Base-by-base conservation (phyloP, 805 yeast species). In the Lachancea quebecensis region DNA sequence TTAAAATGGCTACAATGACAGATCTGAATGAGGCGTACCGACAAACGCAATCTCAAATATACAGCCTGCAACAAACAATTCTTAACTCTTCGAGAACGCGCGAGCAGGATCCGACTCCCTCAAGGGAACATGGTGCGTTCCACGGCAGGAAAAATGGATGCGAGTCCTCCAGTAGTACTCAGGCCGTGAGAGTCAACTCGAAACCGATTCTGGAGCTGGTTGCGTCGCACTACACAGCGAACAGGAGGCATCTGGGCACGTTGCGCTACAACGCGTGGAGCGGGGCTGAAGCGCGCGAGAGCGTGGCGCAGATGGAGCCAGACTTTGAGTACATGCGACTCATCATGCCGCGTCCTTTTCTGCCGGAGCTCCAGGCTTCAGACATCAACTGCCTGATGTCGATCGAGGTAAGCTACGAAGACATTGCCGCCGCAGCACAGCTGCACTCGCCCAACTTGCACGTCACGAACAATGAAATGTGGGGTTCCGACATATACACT, bases 401-500 rank as follows among this genome's bases (percentile, higher is more conserved):
- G 3, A 48, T 64, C 3, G 47, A 50, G 14, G 51, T 64, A 8
- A 39, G 45, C 1, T 50, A 51, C 46, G 59, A 56, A 35, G 58
- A 59, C 35, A 46, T 61, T 7, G 30, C 25, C 11, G 39, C 48
- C 11, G 44, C n/a, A 59, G 61, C 44, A 49, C 69, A 38, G 72
- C 66, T 52, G 59, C 75, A 39, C 46, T 53, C n/a, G 56, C 65
- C 7, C 65, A 70, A 35, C 41, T 70, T 67, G 28, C 70, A 78
- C 41, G 70, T 67, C 11, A 57, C 54, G 31, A 77, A 82, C 28
- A 67, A 79, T 41, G 73, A 75, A 38, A 51, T 89, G 1, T 91
- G 98, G 98, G 99, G 99, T 2, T 77, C 90, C 1, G 95, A 90
- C 37, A 71, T 93, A 0, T 93, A 91, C 64, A 86, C 97, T 0